These are phyloP conservation scores for Ophiostoma himal-ulmi DNA, from an alignment of 2,329 filamentous ascomycete species.

Conservation along the genomic window DNA sequence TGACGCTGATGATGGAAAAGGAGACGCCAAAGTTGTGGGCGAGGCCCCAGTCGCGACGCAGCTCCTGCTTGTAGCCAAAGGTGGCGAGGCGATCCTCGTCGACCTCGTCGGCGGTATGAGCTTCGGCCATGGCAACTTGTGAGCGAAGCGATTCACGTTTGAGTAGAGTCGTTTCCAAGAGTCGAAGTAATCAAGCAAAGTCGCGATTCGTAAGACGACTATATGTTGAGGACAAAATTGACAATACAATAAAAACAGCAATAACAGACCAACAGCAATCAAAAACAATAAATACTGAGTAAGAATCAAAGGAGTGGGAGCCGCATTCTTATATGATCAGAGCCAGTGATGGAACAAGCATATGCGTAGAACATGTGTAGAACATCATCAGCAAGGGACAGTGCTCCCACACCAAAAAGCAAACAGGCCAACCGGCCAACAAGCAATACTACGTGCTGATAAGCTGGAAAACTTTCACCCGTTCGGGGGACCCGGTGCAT, in stretches of 20 bases:
- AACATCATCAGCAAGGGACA: background rate
- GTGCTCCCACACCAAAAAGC: too few species aligned
- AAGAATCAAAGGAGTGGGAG: background rate
- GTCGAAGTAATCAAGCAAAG: background rate
- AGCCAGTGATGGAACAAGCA: background rate
- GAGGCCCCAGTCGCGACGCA: constrained; percentile 52
- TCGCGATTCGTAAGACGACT: background rate
- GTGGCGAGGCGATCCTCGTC: constrained; percentile 50
- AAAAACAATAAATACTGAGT: background rate
- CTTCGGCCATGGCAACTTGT: constrained; percentile 25
- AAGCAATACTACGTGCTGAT: background rate
- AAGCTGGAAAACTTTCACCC: constrained; percentile 6
- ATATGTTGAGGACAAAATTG: background rate
- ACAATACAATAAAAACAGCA: background rate
- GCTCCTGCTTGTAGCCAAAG: constrained; percentile 56
- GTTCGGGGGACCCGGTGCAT: constrained; percentile 2
- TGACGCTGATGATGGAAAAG: constrained; percentile 57
- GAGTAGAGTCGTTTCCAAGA: background rate
- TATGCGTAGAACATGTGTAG: background rate
- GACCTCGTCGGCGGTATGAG: constrained; percentile 30
- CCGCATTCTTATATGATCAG: constrained; percentile 2
- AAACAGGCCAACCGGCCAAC: too few species aligned
- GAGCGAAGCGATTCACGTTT: background rate
- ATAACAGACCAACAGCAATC: background rate
- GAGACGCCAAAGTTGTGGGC: constrained; percentile 57